phyloP scores from a whole-genome alignment of 306 rosid species.

The Elaeagnus macrophylla region DNA sequence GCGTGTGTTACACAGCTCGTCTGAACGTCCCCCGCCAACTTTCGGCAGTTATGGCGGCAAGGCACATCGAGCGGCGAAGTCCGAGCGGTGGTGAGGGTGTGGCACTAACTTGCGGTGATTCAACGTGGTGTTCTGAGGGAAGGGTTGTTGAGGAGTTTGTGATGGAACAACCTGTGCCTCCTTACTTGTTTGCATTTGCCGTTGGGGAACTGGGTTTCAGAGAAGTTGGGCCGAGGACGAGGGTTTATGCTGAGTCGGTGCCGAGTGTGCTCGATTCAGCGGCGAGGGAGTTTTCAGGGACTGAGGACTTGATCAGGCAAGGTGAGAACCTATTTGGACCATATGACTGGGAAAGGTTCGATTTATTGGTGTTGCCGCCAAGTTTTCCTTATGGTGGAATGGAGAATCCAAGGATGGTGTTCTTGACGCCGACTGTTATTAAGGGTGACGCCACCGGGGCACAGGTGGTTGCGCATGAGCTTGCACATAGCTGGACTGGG shows the following conservation, averaged over 20 bases:
- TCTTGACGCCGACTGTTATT: slow-evolving; percentile 86
- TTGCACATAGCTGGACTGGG: slow-evolving; percentile 98
- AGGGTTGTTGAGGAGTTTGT: slow-evolving; percentile 80
- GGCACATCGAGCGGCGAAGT: slow-evolving; percentile 36
- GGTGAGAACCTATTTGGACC: slow-evolving; percentile 73
- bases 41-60: slow-evolving; percentile 75
- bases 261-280: slow-evolving; percentile 48
- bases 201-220: slow-evolving; percentile 61
- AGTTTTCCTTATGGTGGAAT: slow-evolving; percentile 91
- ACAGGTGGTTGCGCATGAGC: slow-evolving; percentile 87
- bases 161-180: slow-evolving; percentile 86
- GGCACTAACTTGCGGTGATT: slow-evolving; percentile 23
- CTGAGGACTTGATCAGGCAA: slow-evolving; percentile 76
- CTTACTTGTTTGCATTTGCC: slow-evolving; percentile 85
- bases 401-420: slow-evolving; percentile 97
- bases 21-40: slow-evolving; percentile 53
- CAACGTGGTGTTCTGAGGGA: slow-evolving; percentile 46
- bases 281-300: slow-evolving; percentile 61
- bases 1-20: slow-evolving; percentile 44
- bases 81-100: slow-evolving; percentile 39
- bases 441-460: slow-evolving; percentile 84
- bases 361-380: slow-evolving; percentile 77
- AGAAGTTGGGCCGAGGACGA: slow-evolving; percentile 85
- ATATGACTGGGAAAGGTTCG: slow-evolving; percentile 86
- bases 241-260: slow-evolving; percentile 71